Evolutionary conservation across 768 basidiomycete species (phyloP).

Genomic region (Kwoniella botswanensis): DNA sequence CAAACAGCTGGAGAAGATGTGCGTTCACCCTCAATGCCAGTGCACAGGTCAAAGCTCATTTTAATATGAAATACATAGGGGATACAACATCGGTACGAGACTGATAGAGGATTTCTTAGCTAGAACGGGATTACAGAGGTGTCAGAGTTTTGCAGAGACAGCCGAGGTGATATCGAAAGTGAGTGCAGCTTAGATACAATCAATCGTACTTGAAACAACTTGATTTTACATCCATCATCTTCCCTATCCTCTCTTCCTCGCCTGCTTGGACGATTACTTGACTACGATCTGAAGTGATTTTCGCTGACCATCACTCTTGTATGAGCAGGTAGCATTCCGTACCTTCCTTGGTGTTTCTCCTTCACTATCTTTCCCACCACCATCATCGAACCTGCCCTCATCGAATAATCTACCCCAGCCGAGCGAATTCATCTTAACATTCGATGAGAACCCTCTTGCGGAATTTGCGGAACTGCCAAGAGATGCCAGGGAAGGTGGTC

Average conservation of each 20-base stretch:
- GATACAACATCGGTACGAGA: constrained; percentile 95
- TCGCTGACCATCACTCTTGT: neutral
- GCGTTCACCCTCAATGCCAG: constrained; percentile 14
- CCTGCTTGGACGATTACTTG: too few species aligned
- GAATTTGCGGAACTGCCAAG: constrained; percentile 98
- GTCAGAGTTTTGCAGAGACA: constrained; percentile 89
- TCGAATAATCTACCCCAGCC: constrained; percentile 61
- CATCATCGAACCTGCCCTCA: constrained; percentile 53
- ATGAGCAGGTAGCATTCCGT: constrained; percentile 90
- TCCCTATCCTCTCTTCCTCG: neutral
- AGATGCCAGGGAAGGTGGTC: constrained; percentile 80
- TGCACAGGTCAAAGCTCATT: neutral
- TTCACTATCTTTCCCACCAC: constrained; percentile 70
- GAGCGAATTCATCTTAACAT: constrained; percentile 72
- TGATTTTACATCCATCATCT: neutral
- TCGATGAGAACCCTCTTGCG: constrained; percentile 95
- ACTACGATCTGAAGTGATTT: too few species aligned
- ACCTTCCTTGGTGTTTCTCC: constrained; percentile 94
- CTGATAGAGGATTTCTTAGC: constrained; percentile 98
- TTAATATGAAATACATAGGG: constrained; percentile 65
- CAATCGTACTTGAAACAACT: too few species aligned
- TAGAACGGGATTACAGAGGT: constrained; percentile 85
- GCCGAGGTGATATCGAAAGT: constrained; percentile 97
- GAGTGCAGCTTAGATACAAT: constrained; percentile 32
- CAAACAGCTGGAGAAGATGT: constrained; percentile 90